Percentiles rank a stretch among this genome's conserved stretches.
phyloP scores from a whole-genome alignment of 2,329 filamentous ascomycete genomes.

The Orbilia javanica region DNA sequence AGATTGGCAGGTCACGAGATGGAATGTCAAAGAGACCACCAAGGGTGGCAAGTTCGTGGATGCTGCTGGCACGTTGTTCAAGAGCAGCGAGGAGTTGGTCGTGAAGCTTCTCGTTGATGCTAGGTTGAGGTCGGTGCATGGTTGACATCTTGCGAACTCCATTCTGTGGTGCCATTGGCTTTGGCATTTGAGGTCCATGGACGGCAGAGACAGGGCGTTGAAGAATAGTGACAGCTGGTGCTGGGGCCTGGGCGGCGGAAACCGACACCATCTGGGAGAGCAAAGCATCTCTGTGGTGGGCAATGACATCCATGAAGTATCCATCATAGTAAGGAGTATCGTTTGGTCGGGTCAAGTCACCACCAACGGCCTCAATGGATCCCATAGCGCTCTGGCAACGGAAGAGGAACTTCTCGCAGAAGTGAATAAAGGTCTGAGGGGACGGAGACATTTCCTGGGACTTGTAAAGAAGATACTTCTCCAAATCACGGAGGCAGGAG shows the following conservation, averaged over 20 bases:
- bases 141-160: conserved; percentile 61
- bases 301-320: conserved; percentile 95
- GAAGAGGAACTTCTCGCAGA: conserved; percentile 77
- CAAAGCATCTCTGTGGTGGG: conserved; percentile 75
- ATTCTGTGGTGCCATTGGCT: conserved; percentile 48
- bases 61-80: conserved; percentile 54
- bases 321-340: conserved; percentile 94
- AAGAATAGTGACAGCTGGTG: conserved; percentile 23
- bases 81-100: conserved; percentile 56
- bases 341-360: conserved; percentile 83
- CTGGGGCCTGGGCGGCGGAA: conserved; percentile 42
- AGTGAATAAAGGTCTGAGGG: conserved; percentile 69
- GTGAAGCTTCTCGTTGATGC: conserved; percentile 56
- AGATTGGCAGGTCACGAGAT: conserved; percentile 50
- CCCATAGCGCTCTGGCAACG: conserved; percentile 87
- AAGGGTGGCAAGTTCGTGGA: conserved; percentile 48
- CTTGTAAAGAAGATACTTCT: conserved; percentile 91
- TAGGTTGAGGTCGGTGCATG: conserved; percentile 54
- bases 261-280: conserved; percentile 72
- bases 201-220: conserved; percentile 59
- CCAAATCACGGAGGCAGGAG: conserved; percentile 89
- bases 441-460: conserved; percentile 85
- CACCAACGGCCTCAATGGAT: conserved; percentile 85
- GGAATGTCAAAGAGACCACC: conserved; percentile 46
- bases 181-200: conserved; percentile 60